These are phyloP conservation scores for Novakomyces olei DNA, from an alignment of 805 yeast genomes.

Conservation along the genomic window DNA sequence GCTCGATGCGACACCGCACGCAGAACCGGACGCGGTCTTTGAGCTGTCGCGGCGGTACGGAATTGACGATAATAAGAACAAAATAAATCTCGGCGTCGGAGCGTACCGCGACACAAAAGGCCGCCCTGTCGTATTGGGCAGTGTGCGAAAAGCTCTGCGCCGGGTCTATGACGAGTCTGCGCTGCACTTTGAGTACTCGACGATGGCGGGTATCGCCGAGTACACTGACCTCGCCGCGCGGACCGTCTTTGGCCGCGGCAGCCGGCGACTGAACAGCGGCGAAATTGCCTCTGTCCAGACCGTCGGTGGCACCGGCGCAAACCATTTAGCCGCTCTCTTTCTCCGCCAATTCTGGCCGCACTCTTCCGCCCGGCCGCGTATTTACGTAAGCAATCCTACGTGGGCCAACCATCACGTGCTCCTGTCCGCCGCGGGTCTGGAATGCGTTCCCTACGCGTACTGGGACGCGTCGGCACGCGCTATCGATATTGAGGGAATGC, in stretches of 20 bases:
- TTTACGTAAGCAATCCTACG: conserved; percentile 66
- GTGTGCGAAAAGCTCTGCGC: conserved; percentile 34
- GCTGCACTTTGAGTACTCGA: conserved; percentile 69
- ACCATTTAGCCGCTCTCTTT: conserved; percentile 63
- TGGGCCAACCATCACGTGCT: conserved; percentile 88
- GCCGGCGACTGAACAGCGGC: conserved; percentile 21
- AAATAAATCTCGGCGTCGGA: conserved; percentile 48
- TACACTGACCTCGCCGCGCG: conserved; percentile 50
- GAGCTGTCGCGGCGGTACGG: conserved; percentile 47
- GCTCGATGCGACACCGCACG: too few relatives aligned
- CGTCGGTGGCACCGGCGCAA: conserved; percentile 74
- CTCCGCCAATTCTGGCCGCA: conserved; percentile 24
- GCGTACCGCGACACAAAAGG: conserved; percentile 85
- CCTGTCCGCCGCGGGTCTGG: conserved; percentile 51
- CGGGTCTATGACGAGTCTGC: too few relatives aligned
- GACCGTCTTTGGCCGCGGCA: conserved; percentile 40
- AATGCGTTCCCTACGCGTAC: conserved; percentile 38
- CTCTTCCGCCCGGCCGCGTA: too few relatives aligned
- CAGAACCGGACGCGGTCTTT: conserved; percentile 70
- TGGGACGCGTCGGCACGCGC: conserved; percentile 40
- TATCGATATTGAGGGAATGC: conserved; percentile 41
- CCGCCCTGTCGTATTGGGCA: conserved; percentile 68
- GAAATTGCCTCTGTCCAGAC: conserved; percentile 36
- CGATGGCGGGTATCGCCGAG: conserved; percentile 49
- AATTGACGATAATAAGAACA: conserved; percentile 29